phyloP scores from a whole-genome alignment of 371 early-diverging fungal species.

The Haplosporangium sp. region DNA sequence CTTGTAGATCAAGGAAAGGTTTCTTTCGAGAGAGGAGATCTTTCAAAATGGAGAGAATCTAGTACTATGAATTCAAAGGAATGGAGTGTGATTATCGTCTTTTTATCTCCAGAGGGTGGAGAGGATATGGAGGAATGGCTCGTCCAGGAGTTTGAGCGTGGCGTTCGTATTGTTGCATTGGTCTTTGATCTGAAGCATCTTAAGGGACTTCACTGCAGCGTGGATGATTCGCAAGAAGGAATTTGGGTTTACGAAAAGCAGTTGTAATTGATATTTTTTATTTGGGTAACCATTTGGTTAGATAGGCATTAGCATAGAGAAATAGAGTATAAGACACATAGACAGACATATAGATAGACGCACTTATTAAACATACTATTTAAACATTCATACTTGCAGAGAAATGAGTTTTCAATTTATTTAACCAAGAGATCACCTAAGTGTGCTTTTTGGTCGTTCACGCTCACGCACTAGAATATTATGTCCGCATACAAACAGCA shows the following conservation, averaged over 20 bases:
- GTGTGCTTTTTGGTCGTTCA: conserved; percentile 46
- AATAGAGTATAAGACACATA: too few relatives aligned
- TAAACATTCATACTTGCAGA: background rate
- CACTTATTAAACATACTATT: too few relatives aligned
- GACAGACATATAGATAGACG: too few relatives aligned
- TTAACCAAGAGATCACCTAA: conserved; percentile 7
- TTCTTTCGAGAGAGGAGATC: conserved; percentile 62
- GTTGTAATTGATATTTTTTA: background rate
- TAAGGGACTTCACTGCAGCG: conserved; percentile 57
- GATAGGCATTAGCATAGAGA: too few relatives aligned
- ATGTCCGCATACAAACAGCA: conserved; percentile 55
- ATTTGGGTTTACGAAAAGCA: conserved; percentile 64
- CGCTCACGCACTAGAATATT: conserved; percentile 43
- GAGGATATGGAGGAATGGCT: conserved; percentile 66
- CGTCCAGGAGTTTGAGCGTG: conserved; percentile 62
- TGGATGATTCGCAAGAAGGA: conserved; percentile 64
- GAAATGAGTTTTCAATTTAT: background rate
- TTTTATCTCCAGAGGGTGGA: conserved; percentile 70
- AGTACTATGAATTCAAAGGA: conserved; percentile 51
- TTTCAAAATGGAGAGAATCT: conserved; percentile 56
- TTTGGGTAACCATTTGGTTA: too few relatives aligned
- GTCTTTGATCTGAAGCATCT: conserved; percentile 72
- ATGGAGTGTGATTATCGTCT: conserved; percentile 67
- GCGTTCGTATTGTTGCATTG: conserved; percentile 67
- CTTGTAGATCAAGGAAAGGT: conserved; percentile 37